Evolutionary conservation across 352 stramenopile species (phyloP), one percentile per base, ranked within the genome.

Genomic region (Pythium sp.): DNA sequence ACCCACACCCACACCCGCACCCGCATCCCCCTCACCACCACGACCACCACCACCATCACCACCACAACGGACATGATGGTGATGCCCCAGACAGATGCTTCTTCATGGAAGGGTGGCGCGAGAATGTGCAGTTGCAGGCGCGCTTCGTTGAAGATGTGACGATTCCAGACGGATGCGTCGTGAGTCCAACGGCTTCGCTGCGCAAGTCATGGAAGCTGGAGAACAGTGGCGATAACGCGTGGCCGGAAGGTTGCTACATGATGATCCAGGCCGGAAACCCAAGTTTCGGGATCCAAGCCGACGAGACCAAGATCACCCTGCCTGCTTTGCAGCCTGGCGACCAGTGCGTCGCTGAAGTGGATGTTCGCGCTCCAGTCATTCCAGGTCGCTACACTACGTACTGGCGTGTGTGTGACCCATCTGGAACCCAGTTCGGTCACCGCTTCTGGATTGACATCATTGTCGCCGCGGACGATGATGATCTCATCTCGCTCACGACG

Each of bases 361-460:
- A 78, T 9, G 57, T 87, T 56, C 59, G 70, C 12, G 71, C 76
- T 0, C 77, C 79, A 0, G 68, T 61, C 5, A 18, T 71, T 5
- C 65, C 75, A 51, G 80, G 86, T 2, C 86, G 90, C 9, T 96
- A 95, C 79, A 94, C 90, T 32, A 85, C 86, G 22, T 96, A 96
- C 75, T 97, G 90, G 86, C 89, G 90, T 24, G 69, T 97, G 43
- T 87, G 81, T 60, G 91, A 82, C 5, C 72, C 85, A 9, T 80
- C 91, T n/a, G 86, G 86, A 60, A 91, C 86, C 28, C 84, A 85
- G 54, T 97, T 97, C 65, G 90, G 90, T 0, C 89, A 97, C 62
- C 84, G 89, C 8, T 85, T 97, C 46, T 97, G 90, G 90, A 84
- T 96, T 30, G 89, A 97, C 65, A 83, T 97, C 54, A 92, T 87